Conservation (phyloP, 495 filamentous ascomycete species). For the Xylaria flabelliformis region DNA sequence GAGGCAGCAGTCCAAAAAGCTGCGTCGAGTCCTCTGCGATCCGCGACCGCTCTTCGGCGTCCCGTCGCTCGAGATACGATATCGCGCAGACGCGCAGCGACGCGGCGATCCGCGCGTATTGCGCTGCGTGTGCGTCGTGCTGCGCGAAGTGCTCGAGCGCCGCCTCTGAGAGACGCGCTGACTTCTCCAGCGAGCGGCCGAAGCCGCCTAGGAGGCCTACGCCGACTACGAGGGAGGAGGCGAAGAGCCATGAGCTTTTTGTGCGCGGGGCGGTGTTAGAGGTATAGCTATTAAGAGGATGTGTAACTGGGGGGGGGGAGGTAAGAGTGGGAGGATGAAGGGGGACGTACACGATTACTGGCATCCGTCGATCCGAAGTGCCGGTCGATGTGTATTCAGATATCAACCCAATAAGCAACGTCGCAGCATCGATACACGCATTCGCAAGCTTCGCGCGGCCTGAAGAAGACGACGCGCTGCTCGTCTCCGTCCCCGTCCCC, state of each 20-base stretch:
- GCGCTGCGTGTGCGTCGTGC: constrained; percentile 49
- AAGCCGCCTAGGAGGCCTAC: constrained; percentile 52
- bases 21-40: constrained; percentile 52
- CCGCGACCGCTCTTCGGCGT: constrained; percentile 45
- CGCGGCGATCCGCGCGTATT: constrained; percentile 55
- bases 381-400: constrained; percentile 42
- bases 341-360: constrained; percentile 48
- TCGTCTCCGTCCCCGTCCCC: neutral
- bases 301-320: too few species aligned
- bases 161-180: constrained; percentile 42
- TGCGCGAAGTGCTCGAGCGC: constrained; percentile 52
- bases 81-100: constrained; percentile 49
- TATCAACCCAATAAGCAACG: constrained; percentile 50
- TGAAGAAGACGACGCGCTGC: neutral
- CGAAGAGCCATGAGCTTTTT: constrained; percentile 54
- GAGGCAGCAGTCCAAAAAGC: constrained; percentile 51
- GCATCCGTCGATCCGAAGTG: constrained; percentile 45
- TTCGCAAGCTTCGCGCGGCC: constrained; percentile 51
- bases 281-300: neutral
- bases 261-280: neutral
- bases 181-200: constrained; percentile 53
- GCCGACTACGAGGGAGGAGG: constrained; percentile 53
- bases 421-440: constrained; percentile 56
- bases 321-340: neutral
- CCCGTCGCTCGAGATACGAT: constrained; percentile 47